These are phyloP conservation scores for Penicillium roqueforti DNA, from an alignment of 495 filamentous ascomycete genomes.

Conservation along the genomic window DNA sequence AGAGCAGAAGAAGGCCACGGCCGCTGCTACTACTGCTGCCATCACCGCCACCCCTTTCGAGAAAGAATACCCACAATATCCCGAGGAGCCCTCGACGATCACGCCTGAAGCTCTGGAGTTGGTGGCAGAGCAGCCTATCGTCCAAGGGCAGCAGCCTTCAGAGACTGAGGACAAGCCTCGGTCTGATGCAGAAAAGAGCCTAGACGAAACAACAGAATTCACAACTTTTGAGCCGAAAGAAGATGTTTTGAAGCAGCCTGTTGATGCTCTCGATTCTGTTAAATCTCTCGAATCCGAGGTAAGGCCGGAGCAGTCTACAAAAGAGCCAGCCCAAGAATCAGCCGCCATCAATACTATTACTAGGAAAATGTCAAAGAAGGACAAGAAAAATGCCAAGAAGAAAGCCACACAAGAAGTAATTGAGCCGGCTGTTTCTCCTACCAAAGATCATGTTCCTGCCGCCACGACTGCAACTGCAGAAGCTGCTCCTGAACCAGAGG, in stretches of 20 bases:
- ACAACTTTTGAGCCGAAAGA: background rate
- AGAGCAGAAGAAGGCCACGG: conserved; percentile 18
- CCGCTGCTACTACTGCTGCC: conserved; percentile 13
- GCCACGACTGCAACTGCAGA: background rate
- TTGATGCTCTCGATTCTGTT: background rate
- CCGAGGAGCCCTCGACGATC: background rate
- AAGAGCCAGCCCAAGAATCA: conserved; percentile 1
- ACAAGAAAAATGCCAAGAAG: conserved; percentile 42
- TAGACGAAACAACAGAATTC: background rate
- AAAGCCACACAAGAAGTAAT: conserved; percentile 17
- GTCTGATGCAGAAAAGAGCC: background rate
- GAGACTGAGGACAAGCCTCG: background rate
- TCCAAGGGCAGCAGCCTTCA: background rate
- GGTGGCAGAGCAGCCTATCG: background rate
- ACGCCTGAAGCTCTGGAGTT: background rate
- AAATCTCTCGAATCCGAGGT: background rate
- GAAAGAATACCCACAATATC: conserved; percentile 14
- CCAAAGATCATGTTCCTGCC: background rate
- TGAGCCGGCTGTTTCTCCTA: background rate
- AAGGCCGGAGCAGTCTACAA: background rate
- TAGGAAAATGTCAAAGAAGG: conserved; percentile 38
- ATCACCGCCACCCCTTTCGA: background rate
- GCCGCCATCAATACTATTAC: conserved; percentile 6
- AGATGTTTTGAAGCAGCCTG: background rate
- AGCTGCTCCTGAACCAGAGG: background rate